phyloP scores from a whole-genome alignment of 2,329 filamentous ascomycete genomes.

The Aaosphaeria pasadenensis region DNA sequence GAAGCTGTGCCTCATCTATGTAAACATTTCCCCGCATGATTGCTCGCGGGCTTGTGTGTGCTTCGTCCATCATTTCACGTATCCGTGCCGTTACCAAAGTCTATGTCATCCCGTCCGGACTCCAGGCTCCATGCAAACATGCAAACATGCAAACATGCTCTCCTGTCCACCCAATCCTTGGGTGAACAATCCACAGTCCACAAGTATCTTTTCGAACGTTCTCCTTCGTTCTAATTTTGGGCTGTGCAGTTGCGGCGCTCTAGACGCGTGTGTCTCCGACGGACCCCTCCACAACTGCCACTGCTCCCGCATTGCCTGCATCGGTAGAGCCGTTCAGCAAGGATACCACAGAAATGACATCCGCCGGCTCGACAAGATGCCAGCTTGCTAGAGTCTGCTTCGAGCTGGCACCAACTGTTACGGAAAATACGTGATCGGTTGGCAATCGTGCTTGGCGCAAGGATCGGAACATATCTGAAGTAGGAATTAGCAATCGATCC shows the following conservation, averaged over 20 bases:
- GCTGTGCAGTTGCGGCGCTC: not conserved
- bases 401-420: conserved; percentile 86
- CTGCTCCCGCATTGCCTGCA: conserved; percentile 39
- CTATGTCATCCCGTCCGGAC: not conserved
- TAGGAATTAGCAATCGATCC: conserved; percentile 6
- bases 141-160: not conserved
- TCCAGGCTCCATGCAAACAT: not conserved
- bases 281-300: conserved; percentile 38
- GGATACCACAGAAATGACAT: conserved; percentile 70
- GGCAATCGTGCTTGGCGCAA: conserved; percentile 59
- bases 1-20: too few relatives aligned
- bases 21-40: too few relatives aligned
- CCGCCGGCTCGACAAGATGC: conserved; percentile 83
- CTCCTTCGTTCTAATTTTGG: too few relatives aligned
- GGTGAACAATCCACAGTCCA: not conserved
- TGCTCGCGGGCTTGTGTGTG: too few relatives aligned
- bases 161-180: too few relatives aligned
- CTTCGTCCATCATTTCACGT: not conserved
- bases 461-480: conserved; percentile 75
- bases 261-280: conserved; percentile 33
- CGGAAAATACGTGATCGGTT: conserved; percentile 74
- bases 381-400: conserved; percentile 89
- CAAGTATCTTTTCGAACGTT: not conserved
- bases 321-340: conserved; percentile 52
- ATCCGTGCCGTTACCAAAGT: too few relatives aligned